Evolutionary conservation across 1,139 yeast species (phyloP).

Genomic region (Candida smagusa): DNA sequence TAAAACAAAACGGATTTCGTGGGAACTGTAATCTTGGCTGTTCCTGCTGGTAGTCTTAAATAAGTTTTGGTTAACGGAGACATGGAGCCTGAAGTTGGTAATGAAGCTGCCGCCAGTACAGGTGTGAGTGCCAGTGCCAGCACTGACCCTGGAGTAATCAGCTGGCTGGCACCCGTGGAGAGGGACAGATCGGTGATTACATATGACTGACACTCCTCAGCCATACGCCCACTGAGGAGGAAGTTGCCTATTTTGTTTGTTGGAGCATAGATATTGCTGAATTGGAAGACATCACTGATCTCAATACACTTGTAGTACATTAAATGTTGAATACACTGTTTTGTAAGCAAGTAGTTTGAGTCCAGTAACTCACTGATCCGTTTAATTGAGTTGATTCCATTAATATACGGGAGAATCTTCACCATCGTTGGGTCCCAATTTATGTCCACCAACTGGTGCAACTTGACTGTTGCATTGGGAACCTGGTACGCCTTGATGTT

Average conservation of each 20-base stretch:
- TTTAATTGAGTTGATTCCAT: conserved; percentile 82
- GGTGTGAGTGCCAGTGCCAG: neutral
- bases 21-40: conserved; percentile 36
- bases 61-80: conserved; percentile 8
- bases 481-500: conserved; percentile 74
- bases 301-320: conserved; percentile 86
- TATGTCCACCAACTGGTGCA: conserved; percentile 71
- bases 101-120: conserved; percentile 2
- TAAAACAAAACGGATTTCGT: conserved; percentile 66
- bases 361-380: conserved; percentile 77
- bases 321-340: conserved; percentile 86
- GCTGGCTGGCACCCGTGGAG: conserved; percentile 3
- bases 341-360: conserved; percentile 74
- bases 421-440: conserved; percentile 98
- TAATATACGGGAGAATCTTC: conserved; percentile 76
- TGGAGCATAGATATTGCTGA: conserved; percentile 83
- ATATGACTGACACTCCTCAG: conserved; percentile 84
- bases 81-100: conserved; percentile 5
- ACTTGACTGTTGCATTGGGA: conserved; percentile 78
- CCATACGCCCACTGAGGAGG: conserved; percentile 56
- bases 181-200: conserved; percentile 38
- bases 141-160: conserved; percentile 7
- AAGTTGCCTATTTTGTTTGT: conserved; percentile 74
- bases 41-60: conserved; percentile 1
- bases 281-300: conserved; percentile 84